Conservation (phyloP, 306 rosid species). For the Quercus cerris region DNA sequence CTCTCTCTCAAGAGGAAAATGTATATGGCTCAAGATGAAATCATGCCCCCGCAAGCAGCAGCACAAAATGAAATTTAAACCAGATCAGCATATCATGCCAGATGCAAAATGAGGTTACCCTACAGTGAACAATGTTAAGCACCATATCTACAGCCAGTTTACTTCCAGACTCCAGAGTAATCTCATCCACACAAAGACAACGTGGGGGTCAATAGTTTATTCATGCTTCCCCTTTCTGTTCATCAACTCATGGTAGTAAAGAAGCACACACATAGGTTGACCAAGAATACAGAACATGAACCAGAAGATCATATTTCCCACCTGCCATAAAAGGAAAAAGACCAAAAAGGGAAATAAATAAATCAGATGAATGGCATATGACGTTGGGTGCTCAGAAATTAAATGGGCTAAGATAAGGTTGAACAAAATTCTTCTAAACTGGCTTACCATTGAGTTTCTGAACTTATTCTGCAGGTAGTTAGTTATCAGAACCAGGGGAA, state of each 20-base stretch:
- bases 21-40: constrained; percentile 7
- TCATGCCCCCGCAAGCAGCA: background rate
- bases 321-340: constrained; percentile 38
- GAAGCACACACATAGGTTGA: constrained; percentile 91
- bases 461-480: constrained; percentile 72
- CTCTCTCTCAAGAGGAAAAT: background rate
- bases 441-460: constrained; percentile 79
- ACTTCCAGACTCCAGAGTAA: constrained; percentile 7
- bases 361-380: constrained; percentile 1
- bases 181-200: background rate
- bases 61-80: background rate
- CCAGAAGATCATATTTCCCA: constrained; percentile 96
- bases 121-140: background rate
- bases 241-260: constrained; percentile 93
- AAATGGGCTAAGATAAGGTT: background rate
- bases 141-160: constrained; percentile 14
- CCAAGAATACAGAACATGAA: constrained; percentile 84
- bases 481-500: constrained; percentile 82
- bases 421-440: constrained; percentile 7
- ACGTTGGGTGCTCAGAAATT: background rate
- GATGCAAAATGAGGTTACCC: background rate
- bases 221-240: constrained; percentile 51
- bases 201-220: constrained; percentile 10
- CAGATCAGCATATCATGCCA: background rate
- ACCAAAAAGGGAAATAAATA: background rate